Percentiles rank a stretch among this genome's conserved stretches.
Conservation (phyloP, 371 early-diverging fungal genomes). For the Zancudomyces culisetae region DNA sequence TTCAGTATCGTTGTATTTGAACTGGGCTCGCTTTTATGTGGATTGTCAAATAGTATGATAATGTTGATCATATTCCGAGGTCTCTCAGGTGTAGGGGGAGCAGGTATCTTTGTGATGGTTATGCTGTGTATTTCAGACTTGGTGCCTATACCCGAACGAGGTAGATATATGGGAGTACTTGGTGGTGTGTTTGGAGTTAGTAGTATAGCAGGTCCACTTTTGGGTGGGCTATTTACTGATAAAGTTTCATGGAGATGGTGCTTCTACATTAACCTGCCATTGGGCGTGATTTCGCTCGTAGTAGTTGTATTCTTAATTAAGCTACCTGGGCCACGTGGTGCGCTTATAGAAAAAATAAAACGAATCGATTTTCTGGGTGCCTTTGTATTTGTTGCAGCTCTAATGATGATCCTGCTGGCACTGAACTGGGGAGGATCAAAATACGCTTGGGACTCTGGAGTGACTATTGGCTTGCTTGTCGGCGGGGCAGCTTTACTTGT, state of each 20-base stretch:
- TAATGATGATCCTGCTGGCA: conserved; percentile 34
- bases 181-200: conserved; percentile 37
- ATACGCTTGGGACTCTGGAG: conserved; percentile 36
- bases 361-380: conserved; percentile 46
- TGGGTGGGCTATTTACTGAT: conserved; percentile 54
- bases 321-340: conserved; percentile 24
- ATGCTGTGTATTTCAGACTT: conserved; percentile 21
- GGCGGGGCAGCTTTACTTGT: conserved; percentile 25
- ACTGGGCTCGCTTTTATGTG: conserved; percentile 33
- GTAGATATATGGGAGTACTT: conserved; percentile 31
- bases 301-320: conserved; percentile 31
- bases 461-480: conserved; percentile 32
- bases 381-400: conserved; percentile 25
- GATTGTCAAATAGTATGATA: conserved; percentile 28
- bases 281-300: conserved; percentile 32
- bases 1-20: conserved; percentile 30
- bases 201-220: conserved; percentile 46
- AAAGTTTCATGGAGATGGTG: conserved; percentile 36
- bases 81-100: conserved; percentile 54
- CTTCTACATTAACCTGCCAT: conserved; percentile 61
- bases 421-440: conserved; percentile 42
- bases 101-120: conserved; percentile 39
- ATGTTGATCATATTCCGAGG: conserved; percentile 45
- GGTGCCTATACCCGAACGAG: conserved; percentile 26
- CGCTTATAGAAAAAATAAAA: conserved; percentile 27